A percentile compares a stretch with the other conserved stretches of the same genome.
Conservation (phyloP, 2,329 filamentous ascomycete genomes). For the Eutypella sp. region DNA sequence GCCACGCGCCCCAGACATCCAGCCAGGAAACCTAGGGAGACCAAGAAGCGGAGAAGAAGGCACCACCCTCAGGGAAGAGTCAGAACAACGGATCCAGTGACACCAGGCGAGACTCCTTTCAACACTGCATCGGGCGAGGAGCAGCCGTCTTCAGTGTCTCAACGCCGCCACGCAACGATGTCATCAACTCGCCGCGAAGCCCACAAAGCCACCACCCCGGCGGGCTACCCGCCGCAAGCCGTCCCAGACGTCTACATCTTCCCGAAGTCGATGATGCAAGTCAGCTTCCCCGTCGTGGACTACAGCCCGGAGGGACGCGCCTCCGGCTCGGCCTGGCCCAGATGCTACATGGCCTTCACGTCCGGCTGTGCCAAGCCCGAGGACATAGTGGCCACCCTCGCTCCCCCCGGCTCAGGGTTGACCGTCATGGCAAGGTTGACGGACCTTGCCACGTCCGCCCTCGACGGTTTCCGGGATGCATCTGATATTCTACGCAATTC, state of each 20-base stretch:
- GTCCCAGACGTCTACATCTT: conserved; percentile 16
- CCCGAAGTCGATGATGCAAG: conserved; percentile 14
- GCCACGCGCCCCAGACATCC: not conserved
- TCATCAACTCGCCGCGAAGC: not conserved
- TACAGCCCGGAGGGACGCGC: conserved; percentile 10
- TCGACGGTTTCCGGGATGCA: conserved; percentile 9
- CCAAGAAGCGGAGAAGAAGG: not conserved
- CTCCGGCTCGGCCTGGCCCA: conserved; percentile 5
- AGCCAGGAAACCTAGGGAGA: not conserved
- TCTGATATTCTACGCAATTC: conserved; percentile 9
- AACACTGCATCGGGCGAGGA: not conserved
- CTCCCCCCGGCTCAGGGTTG: conserved; percentile 6
- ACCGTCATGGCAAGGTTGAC: conserved; percentile 11
- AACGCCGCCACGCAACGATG: not conserved
- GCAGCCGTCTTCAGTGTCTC: not conserved
- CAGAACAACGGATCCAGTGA: not conserved
- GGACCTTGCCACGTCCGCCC: conserved; percentile 5
- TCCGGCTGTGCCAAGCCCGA: conserved; percentile 10
- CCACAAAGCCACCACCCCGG: not conserved
- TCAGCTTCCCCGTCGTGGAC: conserved; percentile 23
- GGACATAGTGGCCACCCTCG: conserved; percentile 15
- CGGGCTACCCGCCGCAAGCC: not conserved
- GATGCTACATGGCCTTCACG: conserved; percentile 14
- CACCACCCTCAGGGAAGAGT: not conserved
- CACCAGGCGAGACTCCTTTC: not conserved